phyloP scores from a whole-genome alignment of 2,329 filamentous ascomycete genomes.

The Metarhizium brunneum region DNA sequence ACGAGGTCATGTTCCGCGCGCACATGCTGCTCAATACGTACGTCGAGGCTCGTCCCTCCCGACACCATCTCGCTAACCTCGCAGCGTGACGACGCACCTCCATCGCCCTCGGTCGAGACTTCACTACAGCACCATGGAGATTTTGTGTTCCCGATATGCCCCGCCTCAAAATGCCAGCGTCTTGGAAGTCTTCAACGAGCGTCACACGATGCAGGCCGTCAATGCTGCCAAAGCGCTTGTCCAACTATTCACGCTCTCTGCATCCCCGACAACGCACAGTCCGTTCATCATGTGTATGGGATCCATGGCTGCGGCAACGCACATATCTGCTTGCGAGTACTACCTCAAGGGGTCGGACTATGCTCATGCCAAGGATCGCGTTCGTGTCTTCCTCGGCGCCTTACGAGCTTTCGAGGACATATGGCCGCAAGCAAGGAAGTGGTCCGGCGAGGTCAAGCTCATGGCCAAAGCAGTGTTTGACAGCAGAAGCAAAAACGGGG shows the following conservation, averaged over 20 bases:
- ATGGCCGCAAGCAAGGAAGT: conserved; percentile 10
- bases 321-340: conserved; percentile 10
- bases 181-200: conserved; percentile 7
- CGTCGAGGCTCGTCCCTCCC: conserved; percentile 8
- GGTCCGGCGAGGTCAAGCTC: conserved; percentile 9
- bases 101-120: conserved; percentile 11
- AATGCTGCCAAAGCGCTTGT: conserved; percentile 7
- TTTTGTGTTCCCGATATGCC: conserved; percentile 12
- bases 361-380: conserved; percentile 6
- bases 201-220: conserved; percentile 10
- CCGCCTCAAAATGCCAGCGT: conserved; percentile 9
- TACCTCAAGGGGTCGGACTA: conserved; percentile 3
- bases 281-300: conserved; percentile 14
- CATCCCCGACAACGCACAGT: conserved; percentile 7
- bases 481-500: background rate
- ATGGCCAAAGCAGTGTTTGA: conserved; percentile 9
- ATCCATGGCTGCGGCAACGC: conserved; percentile 10
- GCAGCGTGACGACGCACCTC: conserved; percentile 9
- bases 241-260: conserved; percentile 9
- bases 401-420: conserved; percentile 8
- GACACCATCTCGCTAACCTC: conserved; percentile 1
- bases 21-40: conserved; percentile 57
- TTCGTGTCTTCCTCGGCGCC: conserved; percentile 11
- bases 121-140: conserved; percentile 12
- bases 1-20: conserved; percentile 78